These are phyloP conservation scores for Leonotis leonurus DNA, from an alignment of 257 asterid genomes.

Conservation along the genomic window DNA sequence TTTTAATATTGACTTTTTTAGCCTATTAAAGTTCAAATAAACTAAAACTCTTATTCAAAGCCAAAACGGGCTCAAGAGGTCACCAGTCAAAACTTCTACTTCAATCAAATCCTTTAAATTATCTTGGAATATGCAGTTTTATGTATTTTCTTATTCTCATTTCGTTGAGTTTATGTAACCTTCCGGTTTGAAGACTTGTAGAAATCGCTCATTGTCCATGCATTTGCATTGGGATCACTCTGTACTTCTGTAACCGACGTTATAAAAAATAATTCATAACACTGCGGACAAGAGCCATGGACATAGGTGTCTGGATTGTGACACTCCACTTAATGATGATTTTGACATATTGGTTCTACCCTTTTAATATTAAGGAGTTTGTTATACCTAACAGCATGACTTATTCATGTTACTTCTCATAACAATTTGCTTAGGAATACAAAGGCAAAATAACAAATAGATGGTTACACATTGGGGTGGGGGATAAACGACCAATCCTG, in stretches of 20 bases:
- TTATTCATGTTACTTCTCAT: neutral
- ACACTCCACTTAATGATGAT: neutral
- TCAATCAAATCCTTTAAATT: no score
- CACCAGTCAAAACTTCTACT: no score
- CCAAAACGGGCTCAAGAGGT: no score
- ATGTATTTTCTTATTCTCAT: no score
- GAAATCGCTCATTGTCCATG: no score
- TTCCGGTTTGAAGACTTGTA: no score
- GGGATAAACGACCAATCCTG: neutral
- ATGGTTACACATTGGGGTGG: neutral
- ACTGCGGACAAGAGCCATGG: neutral
- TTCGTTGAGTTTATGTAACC: no score
- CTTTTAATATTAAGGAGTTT: neutral
- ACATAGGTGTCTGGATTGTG: constrained; percentile 14
- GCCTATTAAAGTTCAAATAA: neutral
- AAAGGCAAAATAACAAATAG: neutral
- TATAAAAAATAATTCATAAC: neutral
- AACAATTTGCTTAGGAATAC: neutral
- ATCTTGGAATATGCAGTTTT: no score
- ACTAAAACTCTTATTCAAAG: neutral
- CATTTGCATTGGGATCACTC: no score
- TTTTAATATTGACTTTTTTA: constrained; percentile 14
- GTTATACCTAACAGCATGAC: constrained; percentile 16
- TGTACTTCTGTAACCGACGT: no score
- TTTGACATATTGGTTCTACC: neutral